phyloP scores from a whole-genome alignment of 176 grass and related monocot species.

The Oryza rufipogon region DNA sequence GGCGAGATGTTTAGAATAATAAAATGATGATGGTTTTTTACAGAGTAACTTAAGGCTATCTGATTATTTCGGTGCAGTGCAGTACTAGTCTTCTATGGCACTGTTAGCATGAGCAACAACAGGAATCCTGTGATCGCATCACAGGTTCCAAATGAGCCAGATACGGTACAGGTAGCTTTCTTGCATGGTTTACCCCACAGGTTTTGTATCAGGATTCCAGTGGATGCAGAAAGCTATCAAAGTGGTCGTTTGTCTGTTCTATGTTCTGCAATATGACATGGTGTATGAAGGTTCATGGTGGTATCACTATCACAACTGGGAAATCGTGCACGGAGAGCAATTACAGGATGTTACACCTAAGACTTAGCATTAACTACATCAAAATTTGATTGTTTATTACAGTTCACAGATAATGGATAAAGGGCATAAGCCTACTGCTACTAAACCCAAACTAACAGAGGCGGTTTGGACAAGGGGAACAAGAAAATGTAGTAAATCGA shows the following conservation, averaged over 20 bases:
- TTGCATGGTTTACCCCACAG: conserved; percentile 27
- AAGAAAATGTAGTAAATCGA: not conserved
- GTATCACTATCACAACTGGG: conserved; percentile 9
- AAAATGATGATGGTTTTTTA: not conserved
- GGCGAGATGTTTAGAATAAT: not conserved
- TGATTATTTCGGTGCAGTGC: conserved; percentile 3
- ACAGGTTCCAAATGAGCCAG: not conserved
- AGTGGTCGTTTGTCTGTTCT: conserved; percentile 42
- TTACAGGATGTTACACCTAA: not conserved
- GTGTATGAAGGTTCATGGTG: not conserved
- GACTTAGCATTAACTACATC: not conserved
- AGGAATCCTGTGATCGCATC: conserved; percentile 17
- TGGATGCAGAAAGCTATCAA: conserved; percentile 9
- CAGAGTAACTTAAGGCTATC: not conserved
- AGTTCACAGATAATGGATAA: not conserved
- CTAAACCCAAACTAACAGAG: not conserved
- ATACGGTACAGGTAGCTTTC: conserved; percentile 37
- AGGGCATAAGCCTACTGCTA: not conserved
- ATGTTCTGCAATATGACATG: conserved; percentile 20
- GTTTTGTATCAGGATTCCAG: conserved; percentile 15
- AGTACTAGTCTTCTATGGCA: conserved; percentile 3
- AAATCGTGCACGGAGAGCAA: conserved; percentile 26
- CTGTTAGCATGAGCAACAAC: conserved; percentile 27
- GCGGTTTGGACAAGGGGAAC: too few relatives aligned
- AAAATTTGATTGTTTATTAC: not conserved